Evolutionary conservation across 2,329 filamentous ascomycete species (phyloP), one percentile per base, ranked within the genome.

Genomic region (Aphanoascus verrucosus): DNA sequence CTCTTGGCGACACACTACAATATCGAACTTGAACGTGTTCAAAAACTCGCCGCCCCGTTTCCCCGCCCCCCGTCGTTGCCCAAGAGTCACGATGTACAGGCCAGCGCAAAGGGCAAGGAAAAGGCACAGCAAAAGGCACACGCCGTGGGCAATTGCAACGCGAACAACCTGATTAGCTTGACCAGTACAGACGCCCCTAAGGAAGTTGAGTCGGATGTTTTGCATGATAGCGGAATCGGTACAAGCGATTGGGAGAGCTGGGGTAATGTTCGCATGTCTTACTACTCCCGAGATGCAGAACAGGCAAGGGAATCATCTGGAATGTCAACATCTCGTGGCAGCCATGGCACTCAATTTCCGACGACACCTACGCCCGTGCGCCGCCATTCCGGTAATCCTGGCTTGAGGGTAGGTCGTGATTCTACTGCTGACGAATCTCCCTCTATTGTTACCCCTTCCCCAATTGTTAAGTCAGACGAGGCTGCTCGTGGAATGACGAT

Each of bases 1-100:
- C 73, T 96, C 47, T 75, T 96, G 49, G 80, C 83, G 20, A 90
- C 89, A 58, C 93, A 98, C 69, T 98, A 82, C 71, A 80, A 80
- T 61, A 78, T 84, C 63, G 79, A 80, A 59, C 66, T 82, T 45
- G 89, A 96, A 57, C 85, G 86, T 60, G 81, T 98, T 50, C 85
- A 90, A 59, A 87, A 88, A 68, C 75, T 98, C 51, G 84, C 91
- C 5, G 74, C 83, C 55, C 88, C 91, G 5, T 94, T 97, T 64
- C 76, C 83, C 44, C 94, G 88, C 70, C 86, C 82, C 1, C 76
- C 78, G 1, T 74, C 80, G 7, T 59, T 65, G 23, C 64, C 74
- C 38, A 79, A 74, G 32, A 20, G 11, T 11, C 66, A 74, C 2
- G 81, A 80, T 41, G 66, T 78, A 14, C 63, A 70, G 4, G 70